Conservation (phyloP, 768 basidiomycete genomes). For the Cystobasidiopsis lactophilus region DNA sequence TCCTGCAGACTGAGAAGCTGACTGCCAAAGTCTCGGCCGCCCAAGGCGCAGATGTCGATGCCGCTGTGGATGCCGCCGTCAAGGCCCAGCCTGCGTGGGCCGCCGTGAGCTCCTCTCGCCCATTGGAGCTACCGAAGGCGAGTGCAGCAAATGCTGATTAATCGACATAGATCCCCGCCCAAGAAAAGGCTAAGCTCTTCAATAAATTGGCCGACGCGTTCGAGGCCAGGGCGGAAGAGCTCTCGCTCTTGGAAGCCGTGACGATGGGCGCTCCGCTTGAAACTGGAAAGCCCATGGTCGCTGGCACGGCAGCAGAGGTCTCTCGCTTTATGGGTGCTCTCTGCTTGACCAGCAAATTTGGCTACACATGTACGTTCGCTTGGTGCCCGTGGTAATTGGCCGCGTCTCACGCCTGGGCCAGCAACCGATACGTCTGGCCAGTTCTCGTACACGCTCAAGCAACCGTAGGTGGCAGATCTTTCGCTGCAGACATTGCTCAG, state of each 20-base stretch:
- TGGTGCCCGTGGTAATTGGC: neutral
- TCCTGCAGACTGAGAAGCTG: no score
- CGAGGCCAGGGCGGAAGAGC: neutral
- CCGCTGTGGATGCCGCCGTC: slow-evolving; percentile 4
- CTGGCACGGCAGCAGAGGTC: no score
- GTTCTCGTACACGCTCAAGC: slow-evolving; percentile 14
- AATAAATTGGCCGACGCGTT: slow-evolving; percentile 3
- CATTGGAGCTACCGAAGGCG: slow-evolving; percentile 1
- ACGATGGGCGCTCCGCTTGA: no score
- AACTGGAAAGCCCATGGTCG: no score
- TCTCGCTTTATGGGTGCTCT: no score
- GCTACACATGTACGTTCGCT: slow-evolving; percentile 6
- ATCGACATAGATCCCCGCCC: neutral
- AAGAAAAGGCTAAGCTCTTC: neutral
- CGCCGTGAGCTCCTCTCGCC: slow-evolving; percentile 8
- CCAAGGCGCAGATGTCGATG: slow-evolving; percentile 7
- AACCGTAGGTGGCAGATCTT: no score
- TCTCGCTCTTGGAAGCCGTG: neutral
- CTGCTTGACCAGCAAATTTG: no score
- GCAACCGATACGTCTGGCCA: no score
- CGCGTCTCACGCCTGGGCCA: neutral
- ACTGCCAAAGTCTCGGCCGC: no score
- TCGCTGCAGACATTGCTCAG: no score
- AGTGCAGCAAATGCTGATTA: neutral
- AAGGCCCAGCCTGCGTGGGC: slow-evolving; percentile 4